A percentile compares a stretch with the other conserved stretches of the same genome.
phyloP scores from a whole-genome alignment of 352 stramenopile genomes.

The Aphanomyces euteiches region DNA sequence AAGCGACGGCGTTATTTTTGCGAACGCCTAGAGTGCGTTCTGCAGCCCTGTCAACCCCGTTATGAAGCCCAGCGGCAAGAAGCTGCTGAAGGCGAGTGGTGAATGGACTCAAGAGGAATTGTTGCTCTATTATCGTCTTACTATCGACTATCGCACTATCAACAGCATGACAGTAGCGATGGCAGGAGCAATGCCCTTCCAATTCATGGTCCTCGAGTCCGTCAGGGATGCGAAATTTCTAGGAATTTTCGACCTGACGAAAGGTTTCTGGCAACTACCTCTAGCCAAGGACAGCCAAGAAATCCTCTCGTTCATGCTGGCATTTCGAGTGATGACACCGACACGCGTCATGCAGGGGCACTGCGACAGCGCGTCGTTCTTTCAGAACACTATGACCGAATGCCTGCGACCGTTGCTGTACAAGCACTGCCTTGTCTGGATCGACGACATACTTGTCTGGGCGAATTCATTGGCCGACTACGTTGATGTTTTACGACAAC shows the following conservation, averaged over 20 bases:
- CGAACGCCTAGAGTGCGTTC: not conserved
- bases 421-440: conserved; percentile 37
- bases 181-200: conserved; percentile 1
- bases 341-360: conserved; percentile 29
- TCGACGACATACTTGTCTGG: conserved; percentile 32
- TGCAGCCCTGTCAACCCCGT: not conserved
- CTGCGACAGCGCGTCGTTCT: conserved; percentile 26
- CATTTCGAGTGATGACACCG: conserved; percentile 26
- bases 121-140: not conserved
- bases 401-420: no score
- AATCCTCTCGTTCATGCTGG: conserved; percentile 23
- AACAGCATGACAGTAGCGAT: not conserved
- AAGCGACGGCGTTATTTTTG: not conserved
- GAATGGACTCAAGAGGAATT: conserved; percentile 9
- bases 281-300: not conserved
- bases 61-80: conserved; percentile 9
- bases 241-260: not conserved
- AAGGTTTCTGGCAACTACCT: conserved; percentile 13
- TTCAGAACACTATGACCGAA: not conserved
- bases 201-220: not conserved
- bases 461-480: no score
- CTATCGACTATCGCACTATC: not conserved
- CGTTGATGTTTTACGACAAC: conserved; percentile 7
- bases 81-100: conserved; percentile 28
- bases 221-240: not conserved